A percentile compares a stretch with the other conserved stretches of the same genome.
Evolutionary conservation across 1,139 yeast species (phyloP).

Genomic region (Ogataea hybrid): DNA sequence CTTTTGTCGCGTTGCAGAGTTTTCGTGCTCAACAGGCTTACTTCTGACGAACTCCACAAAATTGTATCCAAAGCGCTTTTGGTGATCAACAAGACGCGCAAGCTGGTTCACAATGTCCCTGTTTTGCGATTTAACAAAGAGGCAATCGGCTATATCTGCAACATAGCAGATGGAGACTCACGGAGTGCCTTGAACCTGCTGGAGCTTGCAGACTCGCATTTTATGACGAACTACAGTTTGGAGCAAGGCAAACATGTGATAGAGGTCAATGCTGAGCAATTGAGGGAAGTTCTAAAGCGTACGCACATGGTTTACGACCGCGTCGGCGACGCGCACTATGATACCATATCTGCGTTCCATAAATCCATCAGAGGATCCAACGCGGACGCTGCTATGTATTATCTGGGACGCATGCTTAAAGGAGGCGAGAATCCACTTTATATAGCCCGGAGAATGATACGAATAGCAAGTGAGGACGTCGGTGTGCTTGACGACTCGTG

Average conservation of each 20-base stretch:
- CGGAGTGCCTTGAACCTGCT: conserved; percentile 76
- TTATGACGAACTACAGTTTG: conserved; percentile 12
- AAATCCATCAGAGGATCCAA: conserved; percentile 86
- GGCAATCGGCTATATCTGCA: conserved; percentile 67
- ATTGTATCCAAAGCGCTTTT: conserved; percentile 64
- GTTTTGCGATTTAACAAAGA: conserved; percentile 51
- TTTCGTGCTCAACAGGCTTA: conserved; percentile 70
- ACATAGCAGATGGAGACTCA: conserved; percentile 86
- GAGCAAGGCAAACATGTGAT: conserved; percentile 15
- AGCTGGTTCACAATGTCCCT: conserved; percentile 35
- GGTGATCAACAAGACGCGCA: conserved; percentile 60
- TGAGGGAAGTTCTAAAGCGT: conserved; percentile 43
- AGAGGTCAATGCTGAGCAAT: conserved; percentile 29
- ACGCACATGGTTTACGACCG: conserved; percentile 76
- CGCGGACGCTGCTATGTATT: conserved; percentile 86
- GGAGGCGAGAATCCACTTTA: conserved; percentile 95
- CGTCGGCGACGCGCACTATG: conserved; percentile 91
- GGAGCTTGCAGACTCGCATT: conserved; percentile 52
- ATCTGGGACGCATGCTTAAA: conserved; percentile 79
- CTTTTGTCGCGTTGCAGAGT: conserved; percentile 85
- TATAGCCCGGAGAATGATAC: conserved; percentile 87
- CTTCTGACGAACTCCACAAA: conserved; percentile 49
- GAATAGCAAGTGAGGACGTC: conserved; percentile 89
- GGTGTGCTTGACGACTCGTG: conserved; percentile 82
- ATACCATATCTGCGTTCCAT: conserved; percentile 91